A percentile compares a stretch with the other conserved stretches of the same genome.
phyloP scores from a whole-genome alignment of 2,329 filamentous ascomycete genomes.

The Chaetomium globosum region DNA sequence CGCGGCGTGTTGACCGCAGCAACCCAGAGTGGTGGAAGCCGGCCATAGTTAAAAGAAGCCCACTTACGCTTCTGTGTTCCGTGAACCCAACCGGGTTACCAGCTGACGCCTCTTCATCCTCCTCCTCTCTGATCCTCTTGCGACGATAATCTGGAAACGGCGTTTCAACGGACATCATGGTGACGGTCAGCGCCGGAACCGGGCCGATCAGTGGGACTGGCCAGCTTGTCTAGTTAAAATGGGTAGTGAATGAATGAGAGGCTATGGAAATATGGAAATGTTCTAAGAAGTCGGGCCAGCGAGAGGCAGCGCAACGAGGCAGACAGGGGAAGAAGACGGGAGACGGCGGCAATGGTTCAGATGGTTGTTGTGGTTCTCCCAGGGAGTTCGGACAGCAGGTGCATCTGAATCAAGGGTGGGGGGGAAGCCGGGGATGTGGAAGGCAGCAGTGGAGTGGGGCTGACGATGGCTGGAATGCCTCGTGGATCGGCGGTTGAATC shows the following conservation, averaged over 20 bases:
- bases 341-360: not conserved
- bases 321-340: not conserved
- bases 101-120: constrained; percentile 48
- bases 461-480: constrained; percentile 19
- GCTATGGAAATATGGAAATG: not conserved
- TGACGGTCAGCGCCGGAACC: constrained; percentile 9
- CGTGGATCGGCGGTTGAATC: not conserved
- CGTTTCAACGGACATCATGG: constrained; percentile 46
- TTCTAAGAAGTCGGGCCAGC: not conserved
- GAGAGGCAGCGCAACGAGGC: not conserved
- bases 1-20: not conserved
- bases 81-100: constrained; percentile 48
- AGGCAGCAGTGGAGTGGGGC: constrained; percentile 19
- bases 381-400: not conserved
- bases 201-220: not conserved
- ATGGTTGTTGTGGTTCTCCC: not conserved
- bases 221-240: not conserved
- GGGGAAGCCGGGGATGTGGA: not conserved
- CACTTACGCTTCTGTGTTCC: constrained; percentile 55
- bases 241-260: not conserved
- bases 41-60: too few species aligned
- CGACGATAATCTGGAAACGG: constrained; percentile 45
- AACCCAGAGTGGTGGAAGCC: not conserved
- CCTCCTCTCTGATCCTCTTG: constrained; percentile 54
- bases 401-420: constrained; percentile 9